Conservation (phyloP, 164 flowering plant species). For the Cinnamomum micranthum region DNA sequence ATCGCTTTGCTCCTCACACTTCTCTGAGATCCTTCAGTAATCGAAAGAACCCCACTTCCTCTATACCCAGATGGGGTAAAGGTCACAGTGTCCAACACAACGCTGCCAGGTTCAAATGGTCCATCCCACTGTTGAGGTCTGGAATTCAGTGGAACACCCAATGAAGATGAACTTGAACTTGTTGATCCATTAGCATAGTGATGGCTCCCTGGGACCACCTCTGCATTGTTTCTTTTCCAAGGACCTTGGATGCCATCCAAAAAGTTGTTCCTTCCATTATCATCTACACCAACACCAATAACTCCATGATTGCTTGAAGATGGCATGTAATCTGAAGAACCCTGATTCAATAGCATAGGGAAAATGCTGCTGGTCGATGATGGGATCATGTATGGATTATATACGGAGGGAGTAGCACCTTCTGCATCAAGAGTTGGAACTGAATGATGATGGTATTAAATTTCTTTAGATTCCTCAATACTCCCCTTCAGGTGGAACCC, state of each 20-base stretch:
- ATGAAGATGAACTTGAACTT: constrained; percentile 48
- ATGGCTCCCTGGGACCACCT: constrained; percentile 36
- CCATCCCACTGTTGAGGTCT: constrained; percentile 26
- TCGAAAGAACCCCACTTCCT: constrained; percentile 21
- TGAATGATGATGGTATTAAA: constrained; percentile 39
- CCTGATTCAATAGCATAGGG: constrained; percentile 38
- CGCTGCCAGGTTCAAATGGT: constrained; percentile 35
- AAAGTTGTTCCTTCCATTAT: constrained; percentile 41
- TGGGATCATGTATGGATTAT: constrained; percentile 44
- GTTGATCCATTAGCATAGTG: constrained; percentile 39
- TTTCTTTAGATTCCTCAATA: too few relatives aligned
- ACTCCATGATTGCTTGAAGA: constrained; percentile 44
- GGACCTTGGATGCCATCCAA: constrained; percentile 49
- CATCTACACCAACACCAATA: constrained; percentile 38
- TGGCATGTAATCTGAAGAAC: constrained; percentile 38
- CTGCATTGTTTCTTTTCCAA: constrained; percentile 66
- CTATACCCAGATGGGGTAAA: constrained; percentile 31
- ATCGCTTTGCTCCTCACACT: constrained; percentile 45
- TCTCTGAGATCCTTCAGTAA: constrained; percentile 38
- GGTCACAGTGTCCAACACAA: constrained; percentile 29
- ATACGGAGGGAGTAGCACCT: constrained; percentile 30
- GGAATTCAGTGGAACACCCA: constrained; percentile 33
- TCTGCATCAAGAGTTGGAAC: constrained; percentile 34
- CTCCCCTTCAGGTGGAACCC: too few relatives aligned
- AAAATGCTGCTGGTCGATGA: constrained; percentile 33